Evolutionary conservation across 352 stramenopile genomes (phyloP).

Genomic region (Peronospora destructor): DNA sequence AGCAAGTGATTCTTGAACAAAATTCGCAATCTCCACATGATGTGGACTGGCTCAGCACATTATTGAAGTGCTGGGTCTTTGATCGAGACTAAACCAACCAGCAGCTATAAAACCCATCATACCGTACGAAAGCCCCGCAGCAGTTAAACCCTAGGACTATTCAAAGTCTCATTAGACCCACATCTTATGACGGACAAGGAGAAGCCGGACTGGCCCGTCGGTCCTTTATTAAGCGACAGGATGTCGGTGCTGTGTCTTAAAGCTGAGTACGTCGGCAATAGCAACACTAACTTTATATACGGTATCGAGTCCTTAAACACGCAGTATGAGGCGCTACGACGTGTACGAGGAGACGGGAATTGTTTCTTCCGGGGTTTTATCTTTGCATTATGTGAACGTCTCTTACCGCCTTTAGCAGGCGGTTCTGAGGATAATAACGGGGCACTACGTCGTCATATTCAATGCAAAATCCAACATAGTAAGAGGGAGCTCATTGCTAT

Average conservation of each 20-base stretch:
- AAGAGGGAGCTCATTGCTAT: slow-evolving; percentile 69
- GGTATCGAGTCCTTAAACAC: slow-evolving; percentile 58
- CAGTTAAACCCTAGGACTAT: no score
- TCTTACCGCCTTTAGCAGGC: slow-evolving; percentile 32
- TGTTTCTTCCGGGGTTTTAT: slow-evolving; percentile 90
- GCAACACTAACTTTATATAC: slow-evolving; percentile 62
- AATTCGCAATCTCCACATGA: slow-evolving; percentile 13
- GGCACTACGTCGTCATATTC: slow-evolving; percentile 34
- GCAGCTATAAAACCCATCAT: background rate
- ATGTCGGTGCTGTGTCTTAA: slow-evolving; percentile 52
- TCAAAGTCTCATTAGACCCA: no score
- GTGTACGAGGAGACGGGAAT: slow-evolving; percentile 86
- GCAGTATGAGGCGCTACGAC: slow-evolving; percentile 68
- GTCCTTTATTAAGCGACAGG: slow-evolving; percentile 48
- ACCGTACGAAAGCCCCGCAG: no score
- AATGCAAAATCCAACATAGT: slow-evolving; percentile 56
- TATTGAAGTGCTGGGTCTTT: background rate
- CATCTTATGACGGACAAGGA: background rate
- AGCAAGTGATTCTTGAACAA: slow-evolving; percentile 18
- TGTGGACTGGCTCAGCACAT: slow-evolving; percentile 20
- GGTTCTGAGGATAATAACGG: slow-evolving; percentile 19
- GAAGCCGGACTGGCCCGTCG: slow-evolving; percentile 9
- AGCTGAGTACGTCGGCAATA: slow-evolving; percentile 67
- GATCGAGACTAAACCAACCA: background rate
- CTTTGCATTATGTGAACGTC: slow-evolving; percentile 80